Conservation (phyloP, 2,329 filamentous ascomycete genomes). For the Incumbomyces delicatus region DNA sequence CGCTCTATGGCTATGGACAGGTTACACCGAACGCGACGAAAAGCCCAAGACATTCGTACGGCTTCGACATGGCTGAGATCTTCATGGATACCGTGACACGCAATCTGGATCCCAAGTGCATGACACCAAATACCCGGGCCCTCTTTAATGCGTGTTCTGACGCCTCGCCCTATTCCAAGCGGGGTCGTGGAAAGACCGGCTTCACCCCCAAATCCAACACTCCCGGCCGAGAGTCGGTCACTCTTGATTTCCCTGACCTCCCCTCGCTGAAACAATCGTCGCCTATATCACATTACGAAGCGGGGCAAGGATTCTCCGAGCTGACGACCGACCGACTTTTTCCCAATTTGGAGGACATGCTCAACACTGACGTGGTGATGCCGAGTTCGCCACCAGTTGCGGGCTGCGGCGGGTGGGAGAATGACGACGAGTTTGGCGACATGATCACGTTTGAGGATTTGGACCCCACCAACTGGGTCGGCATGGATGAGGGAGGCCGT, state of each 20-base stretch:
- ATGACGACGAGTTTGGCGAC: not conserved
- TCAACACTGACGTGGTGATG: slow-evolving; percentile 36
- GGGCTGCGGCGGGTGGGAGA: not conserved
- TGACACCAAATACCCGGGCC: slow-evolving; percentile 20
- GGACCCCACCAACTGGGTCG: not conserved
- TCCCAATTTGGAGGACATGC: slow-evolving; percentile 31
- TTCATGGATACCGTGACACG: slow-evolving; percentile 9
- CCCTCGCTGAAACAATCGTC: slow-evolving; percentile 22
- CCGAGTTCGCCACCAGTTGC: slow-evolving; percentile 35
- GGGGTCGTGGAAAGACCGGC: slow-evolving; percentile 16
- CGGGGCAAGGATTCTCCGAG: slow-evolving; percentile 9
- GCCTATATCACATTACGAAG: slow-evolving; percentile 10
- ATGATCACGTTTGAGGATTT: not conserved
- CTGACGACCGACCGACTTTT: slow-evolving; percentile 19
- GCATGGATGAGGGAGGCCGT: not conserved
- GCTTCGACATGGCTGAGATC: slow-evolving; percentile 13
- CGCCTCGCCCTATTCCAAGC: slow-evolving; percentile 39
- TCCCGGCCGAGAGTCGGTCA: slow-evolving; percentile 28
- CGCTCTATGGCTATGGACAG: slow-evolving; percentile 25
- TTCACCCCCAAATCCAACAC: slow-evolving; percentile 8
- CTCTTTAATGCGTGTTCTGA: slow-evolving; percentile 14
- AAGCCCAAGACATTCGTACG: slow-evolving; percentile 10
- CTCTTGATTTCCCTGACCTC: slow-evolving; percentile 31
- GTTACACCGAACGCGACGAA: slow-evolving; percentile 17
- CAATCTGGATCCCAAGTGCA: slow-evolving; percentile 14